Base-by-base conservation (phyloP, 192 early-diverging fungal genomes). In the Gamsiella multidivaricata region DNA sequence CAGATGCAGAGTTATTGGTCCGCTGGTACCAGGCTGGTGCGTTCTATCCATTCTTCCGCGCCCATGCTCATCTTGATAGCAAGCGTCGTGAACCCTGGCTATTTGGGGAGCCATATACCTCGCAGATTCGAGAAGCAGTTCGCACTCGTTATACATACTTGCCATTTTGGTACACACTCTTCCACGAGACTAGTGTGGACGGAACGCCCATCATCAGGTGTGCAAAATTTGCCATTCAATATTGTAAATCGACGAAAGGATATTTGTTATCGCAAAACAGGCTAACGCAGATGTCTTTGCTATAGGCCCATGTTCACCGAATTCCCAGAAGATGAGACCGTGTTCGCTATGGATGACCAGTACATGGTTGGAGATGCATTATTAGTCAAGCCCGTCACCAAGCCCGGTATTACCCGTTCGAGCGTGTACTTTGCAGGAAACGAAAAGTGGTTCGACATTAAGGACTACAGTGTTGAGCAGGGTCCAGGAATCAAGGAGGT, bases 1-100 rank as follows among this genome's bases (percentile, higher is more conserved):
- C 96, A 31, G 90, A 93, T 4, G 63, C 91, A 2, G 92, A 96
- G 60, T 83, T 99, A n/a, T 83, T 98, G 57, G 81, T 90, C 15
- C 92, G 98, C n/a, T 99, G 98, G 98, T 99, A 98, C 81, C 98
- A 99, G 84, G 85, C 91, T 14, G 98, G 88, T 11, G 90, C 92
- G 32, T 96, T 93, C 82, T 95, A 98, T 62, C 98, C 98, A 12
- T 99, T 99, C 82, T 95, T 97, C 89, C 91, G 98, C 29, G 98
- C 90, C 3, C 98, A 99, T 79, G 95, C 98, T 4, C 96, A 99
- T 79, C 93, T 98, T 57, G 96, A 98, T 81, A 95, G 96, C 26
- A 97, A 95, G 75, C 92, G 98, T 32, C 91, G 96, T 36, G 98
- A 99, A 74, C 98, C 98, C 8, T 99, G 96, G 94, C 65, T 98